These are phyloP conservation scores for Nicotiana attenuata DNA, from an alignment of 257 asterid genomes.

Conservation along the genomic window DNA sequence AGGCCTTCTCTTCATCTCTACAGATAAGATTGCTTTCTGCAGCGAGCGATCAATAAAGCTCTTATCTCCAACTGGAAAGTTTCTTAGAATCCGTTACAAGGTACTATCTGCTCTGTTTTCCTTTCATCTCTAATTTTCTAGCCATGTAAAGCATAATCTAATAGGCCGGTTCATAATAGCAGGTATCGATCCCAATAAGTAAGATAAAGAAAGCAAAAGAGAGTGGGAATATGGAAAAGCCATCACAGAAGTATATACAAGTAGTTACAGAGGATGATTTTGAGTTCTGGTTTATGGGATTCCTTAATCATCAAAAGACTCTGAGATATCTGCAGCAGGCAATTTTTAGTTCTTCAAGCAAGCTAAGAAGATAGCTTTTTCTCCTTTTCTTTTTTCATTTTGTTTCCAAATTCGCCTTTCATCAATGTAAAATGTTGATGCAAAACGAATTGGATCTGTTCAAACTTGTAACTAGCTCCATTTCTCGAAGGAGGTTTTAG, in stretches of 20 bases:
- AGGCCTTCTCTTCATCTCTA: constrained; percentile 21
- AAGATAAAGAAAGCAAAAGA: constrained; percentile 28
- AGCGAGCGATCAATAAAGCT: constrained; percentile 19
- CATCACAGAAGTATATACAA: constrained; percentile 41
- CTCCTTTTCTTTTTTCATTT: not conserved
- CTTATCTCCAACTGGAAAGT: constrained; percentile 15
- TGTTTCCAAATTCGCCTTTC: not conserved
- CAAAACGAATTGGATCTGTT: not conserved
- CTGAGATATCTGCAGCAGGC: constrained; percentile 32
- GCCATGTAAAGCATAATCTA: not conserved
- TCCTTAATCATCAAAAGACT: constrained; percentile 34
- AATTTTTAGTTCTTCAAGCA: constrained; percentile 9
- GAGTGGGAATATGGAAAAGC: constrained; percentile 24
- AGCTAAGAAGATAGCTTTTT: not conserved
- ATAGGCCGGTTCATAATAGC: not conserved
- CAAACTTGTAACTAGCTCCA: not conserved
- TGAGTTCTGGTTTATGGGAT: constrained; percentile 63
- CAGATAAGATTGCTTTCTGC: constrained; percentile 18
- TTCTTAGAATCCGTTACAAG: constrained; percentile 13
- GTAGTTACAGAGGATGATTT: constrained; percentile 39
- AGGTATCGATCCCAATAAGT: constrained; percentile 33
- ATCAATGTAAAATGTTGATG: not conserved
- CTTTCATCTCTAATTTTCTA: not conserved
- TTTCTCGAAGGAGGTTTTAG: not conserved
- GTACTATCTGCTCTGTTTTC: not conserved